Evolutionary conservation across 208 protist species (phyloP).

Genomic region (Naegleria fowleri): DNA sequence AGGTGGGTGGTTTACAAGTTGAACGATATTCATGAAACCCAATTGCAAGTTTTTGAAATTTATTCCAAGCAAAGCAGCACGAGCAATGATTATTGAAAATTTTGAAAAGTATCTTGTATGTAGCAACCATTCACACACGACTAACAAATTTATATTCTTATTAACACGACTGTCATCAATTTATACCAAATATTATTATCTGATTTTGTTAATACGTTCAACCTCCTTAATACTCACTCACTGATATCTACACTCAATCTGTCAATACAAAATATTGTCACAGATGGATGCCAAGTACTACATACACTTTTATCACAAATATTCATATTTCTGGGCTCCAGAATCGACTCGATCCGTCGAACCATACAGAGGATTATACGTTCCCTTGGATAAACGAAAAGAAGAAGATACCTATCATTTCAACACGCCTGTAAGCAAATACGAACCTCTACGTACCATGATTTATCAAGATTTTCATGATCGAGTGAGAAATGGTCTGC

Average conservation of each 20-base stretch:
- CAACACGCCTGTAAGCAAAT: background rate
- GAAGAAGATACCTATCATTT: slow-evolving; percentile 25
- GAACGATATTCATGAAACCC: too few species aligned
- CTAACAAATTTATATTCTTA: too few species aligned
- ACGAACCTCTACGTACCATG: background rate
- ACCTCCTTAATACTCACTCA: too few species aligned
- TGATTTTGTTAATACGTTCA: too few species aligned
- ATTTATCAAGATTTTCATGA: slow-evolving; percentile 22
- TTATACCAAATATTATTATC: too few species aligned
- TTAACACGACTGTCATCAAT: too few species aligned
- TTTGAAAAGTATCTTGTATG: slow-evolving; percentile 14
- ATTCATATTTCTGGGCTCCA: slow-evolving; percentile 25
- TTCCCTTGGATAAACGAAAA: background rate
- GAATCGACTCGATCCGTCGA: background rate
- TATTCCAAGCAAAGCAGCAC: slow-evolving; percentile 12
- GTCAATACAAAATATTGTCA: too few species aligned
- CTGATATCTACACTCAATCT: too few species aligned
- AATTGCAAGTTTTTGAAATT: background rate
- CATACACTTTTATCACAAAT: slow-evolving; percentile 11
- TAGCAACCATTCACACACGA: background rate
- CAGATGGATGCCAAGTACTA: slow-evolving; percentile 11
- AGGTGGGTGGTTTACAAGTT: background rate
- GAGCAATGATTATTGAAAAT: slow-evolving; percentile 11
- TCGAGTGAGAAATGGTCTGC: background rate
- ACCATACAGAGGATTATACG: background rate